These are phyloP conservation scores for Colletotrichum melonis DNA, from an alignment of 2,329 filamentous ascomycete species.

Conservation along the genomic window DNA sequence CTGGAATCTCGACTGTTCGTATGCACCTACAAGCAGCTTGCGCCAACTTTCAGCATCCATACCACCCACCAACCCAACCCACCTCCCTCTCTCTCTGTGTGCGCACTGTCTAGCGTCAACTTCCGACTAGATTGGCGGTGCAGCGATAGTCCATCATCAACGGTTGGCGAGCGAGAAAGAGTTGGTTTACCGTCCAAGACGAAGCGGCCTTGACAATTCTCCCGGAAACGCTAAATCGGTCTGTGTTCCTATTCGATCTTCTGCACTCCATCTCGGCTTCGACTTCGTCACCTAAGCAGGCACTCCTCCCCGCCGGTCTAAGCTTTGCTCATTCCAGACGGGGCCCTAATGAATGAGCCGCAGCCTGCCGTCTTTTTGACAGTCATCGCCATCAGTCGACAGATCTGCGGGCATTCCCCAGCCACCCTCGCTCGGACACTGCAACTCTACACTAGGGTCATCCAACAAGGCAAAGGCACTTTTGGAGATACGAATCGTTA, in stretches of 20 bases:
- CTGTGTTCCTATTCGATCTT: neutral
- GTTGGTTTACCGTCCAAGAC: neutral
- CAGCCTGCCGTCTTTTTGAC: constrained; percentile 13
- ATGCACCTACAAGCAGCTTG: constrained; percentile 8
- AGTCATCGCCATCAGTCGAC: constrained; percentile 20
- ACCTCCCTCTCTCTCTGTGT: neutral
- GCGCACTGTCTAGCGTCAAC: neutral
- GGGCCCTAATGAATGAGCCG: constrained; percentile 8
- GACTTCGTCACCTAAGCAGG: neutral
- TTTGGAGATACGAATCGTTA: constrained; percentile 8
- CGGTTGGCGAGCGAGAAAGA: neutral
- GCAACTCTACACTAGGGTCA: constrained; percentile 14
- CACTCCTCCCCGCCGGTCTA: neutral
- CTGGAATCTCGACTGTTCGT: neutral
- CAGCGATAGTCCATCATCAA: constrained; percentile 5
- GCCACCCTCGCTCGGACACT: constrained; percentile 25
- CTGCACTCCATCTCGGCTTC: neutral
- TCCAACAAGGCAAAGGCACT: constrained; percentile 13
- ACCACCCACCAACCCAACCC: constrained; percentile 10
- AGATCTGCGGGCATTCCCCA: constrained; percentile 26
- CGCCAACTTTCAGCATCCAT: constrained; percentile 8
- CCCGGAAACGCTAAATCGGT: neutral
- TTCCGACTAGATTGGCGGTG: constrained; percentile 15
- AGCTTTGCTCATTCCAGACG: neutral
- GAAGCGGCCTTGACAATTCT: neutral